Conservation (phyloP, 176 grass and related monocot genomes). For the Oryza officinalis region DNA sequence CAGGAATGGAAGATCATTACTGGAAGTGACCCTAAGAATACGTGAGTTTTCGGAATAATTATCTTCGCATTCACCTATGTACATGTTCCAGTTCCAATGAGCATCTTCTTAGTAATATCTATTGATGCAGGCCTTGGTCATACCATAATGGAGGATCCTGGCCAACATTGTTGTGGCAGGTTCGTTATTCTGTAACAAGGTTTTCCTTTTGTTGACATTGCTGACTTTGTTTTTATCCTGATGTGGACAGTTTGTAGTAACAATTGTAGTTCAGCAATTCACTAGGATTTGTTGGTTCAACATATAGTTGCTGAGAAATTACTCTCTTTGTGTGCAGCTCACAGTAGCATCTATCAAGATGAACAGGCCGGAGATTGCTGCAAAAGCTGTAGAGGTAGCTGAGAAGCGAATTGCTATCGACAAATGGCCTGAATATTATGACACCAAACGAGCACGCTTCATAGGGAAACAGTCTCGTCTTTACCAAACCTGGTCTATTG, state of each 20-base stretch:
- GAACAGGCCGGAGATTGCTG: conserved; percentile 79
- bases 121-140: conserved; percentile 75
- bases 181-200: conserved; percentile 28
- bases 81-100: not conserved
- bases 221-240: not conserved
- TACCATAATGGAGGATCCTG: conserved; percentile 95
- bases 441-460: conserved; percentile 75
- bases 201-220: not conserved
- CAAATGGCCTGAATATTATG: conserved; percentile 93
- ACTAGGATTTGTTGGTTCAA: not conserved
- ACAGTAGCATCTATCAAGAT: conserved; percentile 91
- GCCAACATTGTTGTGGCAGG: conserved; percentile 95
- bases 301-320: conserved; percentile 7
- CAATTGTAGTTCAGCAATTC: not conserved
- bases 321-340: conserved; percentile 48
- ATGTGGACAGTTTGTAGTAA: not conserved
- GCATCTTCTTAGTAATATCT: conserved; percentile 16
- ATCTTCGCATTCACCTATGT: not conserved
- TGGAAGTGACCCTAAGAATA: conserved; percentile 91
- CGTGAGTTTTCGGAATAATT: conserved; percentile 42
- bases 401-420: conserved; percentile 69
- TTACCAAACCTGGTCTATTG: conserved; percentile 87
- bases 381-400: conserved; percentile 70
- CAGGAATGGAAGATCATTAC: conserved; percentile 91
- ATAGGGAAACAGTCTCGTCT: conserved; percentile 80